Evolutionary conservation across 768 basidiomycete species (phyloP), one percentile per base, ranked within the genome.

Genomic region (Tubosaeta sp.): DNA sequence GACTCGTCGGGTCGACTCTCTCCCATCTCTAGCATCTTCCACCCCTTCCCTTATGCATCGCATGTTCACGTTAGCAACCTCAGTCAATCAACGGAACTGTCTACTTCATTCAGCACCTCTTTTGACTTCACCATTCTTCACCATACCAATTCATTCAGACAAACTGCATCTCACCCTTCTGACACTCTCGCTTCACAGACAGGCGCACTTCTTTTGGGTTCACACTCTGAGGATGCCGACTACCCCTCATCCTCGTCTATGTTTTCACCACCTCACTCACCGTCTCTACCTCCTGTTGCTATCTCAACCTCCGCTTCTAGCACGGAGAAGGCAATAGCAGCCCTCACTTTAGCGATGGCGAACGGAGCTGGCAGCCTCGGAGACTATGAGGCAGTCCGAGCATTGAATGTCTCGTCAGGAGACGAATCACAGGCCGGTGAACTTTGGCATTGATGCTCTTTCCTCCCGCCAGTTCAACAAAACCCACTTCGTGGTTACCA

Each of bases 361-460:
- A 84, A 78, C 54, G 84, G 83, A 38, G 83, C 83, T 10, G 82
- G 79, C 6, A 76, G 81, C 26, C 62, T 85, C 35, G 75, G 74
- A 48, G 83, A 85, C 59, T 85, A 84, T 51, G 70, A 72, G 48
- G 74, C 77, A 2, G 69, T 81, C 33, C 73, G 72, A 51, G 67
- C 69, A 31, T 58, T 74, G 38, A 70, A 80, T 43, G 50, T 48
- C 50, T 57, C 65, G 19, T 55, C 58, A 19, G 54, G 52, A 53
- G 76, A 79, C 45, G 74, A 71, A 52, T 73, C 72, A 48, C 72
- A 80, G 53, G 75, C 74, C 8, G 84, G 84, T 33, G 83, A 83
- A 56, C 70, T 85, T 65, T 85, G 82, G 83, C 73, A 74, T 58
- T 80, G 61, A 68, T 37, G 31, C 41, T 33, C 43, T 37, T 47